Evolutionary conservation across 768 basidiomycete species (phyloP).

Genomic region (Fistulinella prunicolor): DNA sequence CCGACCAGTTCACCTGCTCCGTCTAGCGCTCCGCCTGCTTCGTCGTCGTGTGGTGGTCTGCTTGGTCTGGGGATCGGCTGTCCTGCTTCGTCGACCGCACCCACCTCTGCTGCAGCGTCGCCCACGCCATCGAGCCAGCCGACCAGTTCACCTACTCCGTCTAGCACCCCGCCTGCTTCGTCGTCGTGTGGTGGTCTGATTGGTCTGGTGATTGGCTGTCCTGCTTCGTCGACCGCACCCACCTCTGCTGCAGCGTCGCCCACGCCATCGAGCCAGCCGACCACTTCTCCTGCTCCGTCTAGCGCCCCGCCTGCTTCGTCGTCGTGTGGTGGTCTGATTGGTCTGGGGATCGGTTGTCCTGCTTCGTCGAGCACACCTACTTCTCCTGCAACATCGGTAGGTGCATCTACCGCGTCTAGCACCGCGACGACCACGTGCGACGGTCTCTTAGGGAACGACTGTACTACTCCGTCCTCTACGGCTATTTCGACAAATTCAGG

Average conservation of each 20-base stretch:
- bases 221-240: background rate
- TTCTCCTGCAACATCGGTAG: background rate
- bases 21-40: background rate
- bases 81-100: background rate
- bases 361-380: conserved; percentile 5
- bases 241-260: background rate
- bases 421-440: too few species aligned
- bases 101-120: background rate
- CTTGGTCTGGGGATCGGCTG: conserved; percentile 13
- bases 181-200: background rate
- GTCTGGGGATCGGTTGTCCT: too few species aligned
- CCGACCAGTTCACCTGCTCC: background rate
- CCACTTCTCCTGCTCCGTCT: background rate
- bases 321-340: too few species aligned
- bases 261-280: background rate
- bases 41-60: conserved; percentile 2
- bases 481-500: background rate
- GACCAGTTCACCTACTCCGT: background rate
- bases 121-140: too few species aligned
- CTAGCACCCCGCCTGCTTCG: background rate
- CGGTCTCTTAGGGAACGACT: background rate
- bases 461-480: background rate
- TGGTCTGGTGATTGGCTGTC: background rate
- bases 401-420: background rate
- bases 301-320: too few species aligned